Evolutionary conservation across 2,329 filamentous ascomycete genomes (phyloP).

Genomic region (Ilyonectria robusta): DNA sequence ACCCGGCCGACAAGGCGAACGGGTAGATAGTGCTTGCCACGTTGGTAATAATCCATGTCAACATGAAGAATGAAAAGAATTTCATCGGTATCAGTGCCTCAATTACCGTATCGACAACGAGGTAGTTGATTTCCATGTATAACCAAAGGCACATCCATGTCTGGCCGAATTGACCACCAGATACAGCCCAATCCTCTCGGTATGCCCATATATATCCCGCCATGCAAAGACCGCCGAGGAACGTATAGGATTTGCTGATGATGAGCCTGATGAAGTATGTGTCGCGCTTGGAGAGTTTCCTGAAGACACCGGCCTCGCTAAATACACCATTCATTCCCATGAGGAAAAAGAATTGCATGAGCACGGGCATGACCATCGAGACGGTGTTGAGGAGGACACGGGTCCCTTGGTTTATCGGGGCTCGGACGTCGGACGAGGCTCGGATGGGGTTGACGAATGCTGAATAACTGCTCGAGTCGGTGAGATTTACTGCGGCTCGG

Average conservation of each 20-base stretch:
- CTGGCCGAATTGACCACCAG: slow-evolving; percentile 45
- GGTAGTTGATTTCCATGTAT: slow-evolving; percentile 59
- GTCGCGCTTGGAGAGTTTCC: slow-evolving; percentile 43
- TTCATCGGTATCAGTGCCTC: slow-evolving; percentile 50
- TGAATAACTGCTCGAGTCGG: slow-evolving; percentile 43
- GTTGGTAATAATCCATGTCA: slow-evolving; percentile 60
- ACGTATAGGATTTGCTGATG: slow-evolving; percentile 50
- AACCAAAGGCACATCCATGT: slow-evolving; percentile 55
- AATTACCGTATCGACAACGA: slow-evolving; percentile 54
- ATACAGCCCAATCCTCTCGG: slow-evolving; percentile 57
- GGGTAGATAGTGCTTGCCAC: slow-evolving; percentile 55
- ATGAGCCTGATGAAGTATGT: slow-evolving; percentile 45
- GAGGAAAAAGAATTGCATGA: slow-evolving; percentile 52
- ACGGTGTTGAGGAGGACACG: slow-evolving; percentile 56
- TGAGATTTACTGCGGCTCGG: slow-evolving; percentile 41
- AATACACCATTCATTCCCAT: slow-evolving; percentile 45
- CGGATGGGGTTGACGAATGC: slow-evolving; percentile 54
- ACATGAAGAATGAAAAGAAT: slow-evolving; percentile 58
- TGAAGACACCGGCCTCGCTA: slow-evolving; percentile 14
- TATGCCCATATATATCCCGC: slow-evolving; percentile 62
- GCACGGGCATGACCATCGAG: slow-evolving; percentile 54
- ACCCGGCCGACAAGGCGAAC: slow-evolving; percentile 55
- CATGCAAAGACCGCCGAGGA: slow-evolving; percentile 55
- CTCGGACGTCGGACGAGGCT: slow-evolving; percentile 47
- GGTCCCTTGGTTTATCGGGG: slow-evolving; percentile 52